Conservation (phyloP, 2,329 filamentous ascomycete species). For the Fusarium chuoi region DNA sequence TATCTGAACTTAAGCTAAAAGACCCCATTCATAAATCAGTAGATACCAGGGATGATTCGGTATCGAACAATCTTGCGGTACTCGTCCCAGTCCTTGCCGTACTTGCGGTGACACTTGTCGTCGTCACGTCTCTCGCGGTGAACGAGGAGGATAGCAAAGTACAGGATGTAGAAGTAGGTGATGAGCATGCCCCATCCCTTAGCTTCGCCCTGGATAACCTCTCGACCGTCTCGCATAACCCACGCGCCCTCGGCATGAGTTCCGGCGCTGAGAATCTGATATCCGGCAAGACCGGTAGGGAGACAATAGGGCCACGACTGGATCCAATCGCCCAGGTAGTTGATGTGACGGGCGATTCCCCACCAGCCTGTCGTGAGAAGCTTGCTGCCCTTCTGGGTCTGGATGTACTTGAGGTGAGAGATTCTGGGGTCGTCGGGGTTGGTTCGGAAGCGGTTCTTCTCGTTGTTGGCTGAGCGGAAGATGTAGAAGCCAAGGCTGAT, state of each 20-base stretch:
- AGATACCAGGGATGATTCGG: constrained; percentile 86
- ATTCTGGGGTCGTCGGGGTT: constrained; percentile 84
- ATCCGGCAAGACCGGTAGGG: constrained; percentile 86
- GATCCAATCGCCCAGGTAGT: constrained; percentile 95
- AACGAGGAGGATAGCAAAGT: constrained; percentile 87
- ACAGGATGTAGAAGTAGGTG: constrained; percentile 94
- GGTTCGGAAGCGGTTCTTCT: constrained; percentile 94
- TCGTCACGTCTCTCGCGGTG: constrained; percentile 90
- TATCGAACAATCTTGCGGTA: constrained; percentile 86
- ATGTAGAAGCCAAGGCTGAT: constrained; percentile 83
- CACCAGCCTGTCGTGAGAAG: constrained; percentile 92
- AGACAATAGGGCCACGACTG: constrained; percentile 92
- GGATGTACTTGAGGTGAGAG: constrained; percentile 83
- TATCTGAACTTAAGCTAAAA: background rate
- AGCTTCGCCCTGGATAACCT: constrained; percentile 76
- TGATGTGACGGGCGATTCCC: constrained; percentile 92
- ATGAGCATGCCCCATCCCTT: constrained; percentile 87
- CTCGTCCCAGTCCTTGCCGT: constrained; percentile 89
- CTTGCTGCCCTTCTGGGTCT: constrained; percentile 84
- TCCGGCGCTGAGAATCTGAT: constrained; percentile 72
- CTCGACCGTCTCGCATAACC: constrained; percentile 68
- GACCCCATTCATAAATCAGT: constrained; percentile 60
- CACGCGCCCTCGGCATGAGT: constrained; percentile 62
- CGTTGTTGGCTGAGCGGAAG: constrained; percentile 92
- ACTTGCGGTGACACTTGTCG: constrained; percentile 90